Evolutionary conservation across 148 eudicot genomes (phyloP), one percentile per base, ranked within the genome.

Genomic region (Rhododendron henanense): DNA sequence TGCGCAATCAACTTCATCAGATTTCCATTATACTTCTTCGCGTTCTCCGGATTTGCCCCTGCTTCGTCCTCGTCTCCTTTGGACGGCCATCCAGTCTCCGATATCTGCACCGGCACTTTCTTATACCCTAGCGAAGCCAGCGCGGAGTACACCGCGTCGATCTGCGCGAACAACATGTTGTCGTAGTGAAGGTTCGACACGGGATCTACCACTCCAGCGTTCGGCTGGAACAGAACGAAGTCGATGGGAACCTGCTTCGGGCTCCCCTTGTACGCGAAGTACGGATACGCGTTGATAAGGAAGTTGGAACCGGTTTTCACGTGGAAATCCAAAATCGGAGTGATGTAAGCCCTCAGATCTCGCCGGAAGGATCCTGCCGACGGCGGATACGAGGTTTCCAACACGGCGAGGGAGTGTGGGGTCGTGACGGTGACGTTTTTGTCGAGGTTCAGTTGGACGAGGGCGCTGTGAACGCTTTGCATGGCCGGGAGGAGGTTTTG

Each of bases 31-130:
- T 95, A 95, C 90, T 89, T 95, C 90, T 81, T 91, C 13, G 97
- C 98, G 51, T 95, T 94, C 5, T 95, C 97, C 5, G 88, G 91
- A 7, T 92, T 88, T 0, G 98, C 98, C 1, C 98, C 98, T 1
- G 89, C 84, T 84, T 94, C 98, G 35, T 95, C 96, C 8, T 84
- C 87, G 79, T 95, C 97, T 2, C 96, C 98, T 61, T 93, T 95
- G 1, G 98, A 94, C 14, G 98, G 98, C 98, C 98, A 95, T 19
- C 98, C 98, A 0, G 98, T 94, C 86, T 95, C 97, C 10, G 98
- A 95, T 13, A 95, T 88, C 87, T 92, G 93, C 5, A 95, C 89
- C 3, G 87, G 63, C 2, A 94, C 89, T 13, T 87, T 94, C 87
- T 88, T 87, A 81, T 53, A 94, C 71, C 91, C 94, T 0, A 87